Percentiles rank a stretch among this genome's conserved stretches.
These are phyloP conservation scores for Singerocomus inundabilis DNA, from an alignment of 1,284 basidiomycete species.

Conservation along the genomic window DNA sequence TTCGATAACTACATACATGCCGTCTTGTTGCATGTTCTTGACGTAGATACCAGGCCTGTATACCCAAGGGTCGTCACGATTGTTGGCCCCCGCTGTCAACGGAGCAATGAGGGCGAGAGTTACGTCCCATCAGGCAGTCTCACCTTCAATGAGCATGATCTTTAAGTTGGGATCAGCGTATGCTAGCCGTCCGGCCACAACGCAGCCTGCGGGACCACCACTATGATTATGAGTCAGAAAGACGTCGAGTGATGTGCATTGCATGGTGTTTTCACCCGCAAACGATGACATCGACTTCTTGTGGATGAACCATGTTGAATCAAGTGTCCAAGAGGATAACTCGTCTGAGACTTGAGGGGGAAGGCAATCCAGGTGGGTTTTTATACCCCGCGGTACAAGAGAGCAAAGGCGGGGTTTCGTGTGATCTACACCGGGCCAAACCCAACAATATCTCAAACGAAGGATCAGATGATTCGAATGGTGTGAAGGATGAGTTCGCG, in stretches of 20 bases:
- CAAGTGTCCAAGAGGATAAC: neutral
- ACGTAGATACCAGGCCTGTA: slow-evolving; percentile 69
- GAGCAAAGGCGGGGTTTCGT: slow-evolving; percentile 7
- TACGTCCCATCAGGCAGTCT: neutral
- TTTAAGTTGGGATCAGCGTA: slow-evolving; percentile 70
- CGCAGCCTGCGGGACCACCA: slow-evolving; percentile 69
- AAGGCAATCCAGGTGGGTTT: slow-evolving; percentile 2
- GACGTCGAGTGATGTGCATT: neutral
- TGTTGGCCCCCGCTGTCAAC: slow-evolving; percentile 58
- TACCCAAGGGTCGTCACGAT: slow-evolving; percentile 73
- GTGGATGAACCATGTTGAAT: slow-evolving; percentile 49
- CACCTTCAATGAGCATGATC: slow-evolving; percentile 73
- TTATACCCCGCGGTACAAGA: slow-evolving; percentile 16
- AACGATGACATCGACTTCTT: slow-evolving; percentile 75
- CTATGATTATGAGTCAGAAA: slow-evolving; percentile 27
- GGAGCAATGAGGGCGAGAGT: neutral
- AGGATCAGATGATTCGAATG: slow-evolving; percentile 17
- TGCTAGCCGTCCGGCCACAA: slow-evolving; percentile 65
- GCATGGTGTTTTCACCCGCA: slow-evolving; percentile 37
- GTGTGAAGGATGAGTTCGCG: slow-evolving; percentile 1
- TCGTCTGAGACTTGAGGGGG: slow-evolving; percentile 3
- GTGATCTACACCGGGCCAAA: neutral
- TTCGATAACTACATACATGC: slow-evolving; percentile 45
- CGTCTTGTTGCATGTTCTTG: slow-evolving; percentile 67
- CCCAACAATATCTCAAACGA: neutral